A percentile compares a stretch with the other conserved stretches of the same genome.
Conservation (phyloP, 257 asterid genomes). For the Orobanche coerulescens region DNA sequence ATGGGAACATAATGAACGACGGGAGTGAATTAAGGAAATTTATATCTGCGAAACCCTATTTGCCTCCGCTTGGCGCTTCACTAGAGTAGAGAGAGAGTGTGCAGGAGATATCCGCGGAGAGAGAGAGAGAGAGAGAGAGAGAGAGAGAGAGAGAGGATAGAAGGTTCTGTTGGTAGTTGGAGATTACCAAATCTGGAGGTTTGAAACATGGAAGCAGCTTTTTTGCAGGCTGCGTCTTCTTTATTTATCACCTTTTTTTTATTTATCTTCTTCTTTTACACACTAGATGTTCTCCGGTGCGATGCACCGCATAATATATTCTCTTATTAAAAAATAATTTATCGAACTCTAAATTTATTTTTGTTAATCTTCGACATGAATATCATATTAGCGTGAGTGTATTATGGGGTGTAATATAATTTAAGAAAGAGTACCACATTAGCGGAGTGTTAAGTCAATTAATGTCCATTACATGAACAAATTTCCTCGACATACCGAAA, state of each 20-base stretch:
- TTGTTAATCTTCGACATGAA: too few species aligned
- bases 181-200: conserved; percentile 18
- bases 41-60: conserved; percentile 16
- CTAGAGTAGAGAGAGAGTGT: conserved; percentile 29
- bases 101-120: conserved; percentile 33
- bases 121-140: conserved; percentile 25
- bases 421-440: too few species aligned
- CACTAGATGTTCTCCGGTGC: too few species aligned
- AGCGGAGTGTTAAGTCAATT: too few species aligned
- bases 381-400: too few species aligned
- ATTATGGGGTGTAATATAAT: too few species aligned
- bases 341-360: too few species aligned
- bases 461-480: too few species aligned
- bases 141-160: conserved; percentile 26
- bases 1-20: conserved; percentile 32
- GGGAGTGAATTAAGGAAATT: conserved; percentile 23
- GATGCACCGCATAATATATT: too few species aligned
- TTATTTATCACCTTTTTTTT: not conserved
- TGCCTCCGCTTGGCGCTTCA: conserved; percentile 30
- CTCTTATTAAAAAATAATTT: too few species aligned
- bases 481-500: too few species aligned
- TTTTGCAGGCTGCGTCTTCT: not conserved
- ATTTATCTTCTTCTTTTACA: not conserved
- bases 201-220: conserved; percentile 13
- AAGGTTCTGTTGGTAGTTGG: conserved; percentile 26